These are phyloP conservation scores for Nitzschia sp. DNA, from an alignment of 108 stramenopile genomes.

Conservation along the genomic window DNA sequence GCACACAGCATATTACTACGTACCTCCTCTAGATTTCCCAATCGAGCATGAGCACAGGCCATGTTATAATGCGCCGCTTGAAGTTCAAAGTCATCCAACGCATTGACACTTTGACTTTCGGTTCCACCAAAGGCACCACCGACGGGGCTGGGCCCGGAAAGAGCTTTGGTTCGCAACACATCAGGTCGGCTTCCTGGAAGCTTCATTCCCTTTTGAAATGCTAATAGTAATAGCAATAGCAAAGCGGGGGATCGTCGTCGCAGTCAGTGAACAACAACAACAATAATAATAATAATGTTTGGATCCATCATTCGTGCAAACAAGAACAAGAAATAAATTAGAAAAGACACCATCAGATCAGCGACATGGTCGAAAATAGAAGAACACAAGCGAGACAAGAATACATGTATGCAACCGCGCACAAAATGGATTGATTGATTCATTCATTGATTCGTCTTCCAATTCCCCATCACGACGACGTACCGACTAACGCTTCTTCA, in stretches of 20 bases:
- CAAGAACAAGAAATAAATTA: background rate
- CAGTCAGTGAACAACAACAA: constrained; percentile 8
- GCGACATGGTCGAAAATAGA: too few species aligned
- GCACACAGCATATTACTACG: constrained; percentile 6
- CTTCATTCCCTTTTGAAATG: constrained; percentile 74
- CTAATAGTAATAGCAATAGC: constrained; percentile 24
- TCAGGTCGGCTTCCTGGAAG: constrained; percentile 72
- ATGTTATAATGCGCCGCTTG: constrained; percentile 87
- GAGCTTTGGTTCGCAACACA: constrained; percentile 59
- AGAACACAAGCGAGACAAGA: too few species aligned
- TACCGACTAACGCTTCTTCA: constrained; percentile 71
- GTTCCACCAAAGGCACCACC: constrained; percentile 73
- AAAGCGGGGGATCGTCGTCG: too few species aligned
- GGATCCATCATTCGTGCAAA: background rate
- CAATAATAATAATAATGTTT: background rate
- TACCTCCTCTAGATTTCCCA: constrained; percentile 61
- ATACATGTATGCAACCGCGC: too few species aligned
- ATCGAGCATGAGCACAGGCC: constrained; percentile 71
- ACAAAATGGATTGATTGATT: too few species aligned
- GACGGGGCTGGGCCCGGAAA: constrained; percentile 78
- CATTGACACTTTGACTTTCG: constrained; percentile 41
- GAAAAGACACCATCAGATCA: too few species aligned
- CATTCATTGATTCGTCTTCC: too few species aligned
- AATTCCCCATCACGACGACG: too few species aligned
- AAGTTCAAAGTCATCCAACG: constrained; percentile 79